Percentiles rank a stretch among this genome's conserved stretches.
Conservation (phyloP, 768 basidiomycete species). For the Pluteus cervinus region DNA sequence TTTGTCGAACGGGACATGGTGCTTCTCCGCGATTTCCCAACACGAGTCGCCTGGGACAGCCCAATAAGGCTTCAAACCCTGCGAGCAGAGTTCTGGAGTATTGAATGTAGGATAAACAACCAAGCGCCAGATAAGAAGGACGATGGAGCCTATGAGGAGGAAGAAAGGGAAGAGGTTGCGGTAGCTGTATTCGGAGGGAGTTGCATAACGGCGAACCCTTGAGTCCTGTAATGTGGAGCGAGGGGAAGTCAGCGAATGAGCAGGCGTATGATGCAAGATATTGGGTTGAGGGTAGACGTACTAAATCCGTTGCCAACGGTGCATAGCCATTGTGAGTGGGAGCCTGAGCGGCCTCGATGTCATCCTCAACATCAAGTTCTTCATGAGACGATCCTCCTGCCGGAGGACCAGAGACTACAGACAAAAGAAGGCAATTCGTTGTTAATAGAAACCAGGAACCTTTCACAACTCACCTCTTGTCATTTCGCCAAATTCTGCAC, state of each 20-base stretch:
- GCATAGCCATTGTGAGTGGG: constrained; percentile 50
- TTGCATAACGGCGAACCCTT: constrained; percentile 25
- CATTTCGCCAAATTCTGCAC: constrained; percentile 58
- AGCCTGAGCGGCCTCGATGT: constrained; percentile 51
- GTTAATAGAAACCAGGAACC: neutral
- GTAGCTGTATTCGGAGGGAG: too few species aligned
- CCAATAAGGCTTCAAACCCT: constrained; percentile 37
- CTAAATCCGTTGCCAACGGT: constrained; percentile 45
- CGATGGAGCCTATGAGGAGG: constrained; percentile 56
- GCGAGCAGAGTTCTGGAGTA: constrained; percentile 28
- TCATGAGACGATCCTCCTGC: constrained; percentile 12
- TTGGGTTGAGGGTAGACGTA: constrained; percentile 20
- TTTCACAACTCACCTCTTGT: constrained; percentile 29
- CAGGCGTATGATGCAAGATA: constrained; percentile 1
- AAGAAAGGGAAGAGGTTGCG: constrained; percentile 67
- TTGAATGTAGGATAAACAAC: constrained; percentile 38
- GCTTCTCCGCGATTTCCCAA: constrained; percentile 50
- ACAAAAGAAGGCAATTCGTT: neutral
- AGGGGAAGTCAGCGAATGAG: constrained; percentile 1
- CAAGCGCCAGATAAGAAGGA: constrained; percentile 62
- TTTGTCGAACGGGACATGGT: constrained; percentile 45
- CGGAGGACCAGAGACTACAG: constrained; percentile 24
- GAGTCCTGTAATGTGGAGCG: constrained; percentile 23
- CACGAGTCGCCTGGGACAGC: constrained; percentile 59
- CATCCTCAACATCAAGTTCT: constrained; percentile 30